Evolutionary conservation across 2,329 filamentous ascomycete genomes (phyloP), one percentile per base, ranked within the genome.

Genomic region (Coniochaeta sp.): DNA sequence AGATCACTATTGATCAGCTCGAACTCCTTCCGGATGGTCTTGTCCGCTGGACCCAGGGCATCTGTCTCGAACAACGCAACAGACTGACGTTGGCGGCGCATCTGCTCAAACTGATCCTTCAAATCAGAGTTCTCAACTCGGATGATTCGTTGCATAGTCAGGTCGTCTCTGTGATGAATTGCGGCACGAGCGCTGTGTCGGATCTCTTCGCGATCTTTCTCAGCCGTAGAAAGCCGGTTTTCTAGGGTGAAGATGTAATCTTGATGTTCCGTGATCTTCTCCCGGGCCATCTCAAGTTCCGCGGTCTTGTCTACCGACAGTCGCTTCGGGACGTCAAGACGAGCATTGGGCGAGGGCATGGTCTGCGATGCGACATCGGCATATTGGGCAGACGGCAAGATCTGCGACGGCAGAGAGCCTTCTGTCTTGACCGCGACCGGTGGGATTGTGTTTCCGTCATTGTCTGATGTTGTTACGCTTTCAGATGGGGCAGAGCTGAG

Each of bases 161-260:
- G 9, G 24, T 53, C 42, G 32, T 51, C 14, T 12, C 22, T 26
- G 26, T 33, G 49, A 13, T 50, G 42, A n/a, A 22, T 40, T 40
- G 52, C 48, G 6, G 46, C 46, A 12, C 26, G 46, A 12, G 45
- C 33, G 35, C 48, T 53, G 20, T 42, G 28, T 12, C 31, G 13
- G 3, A 51, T 32, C 24, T 51, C 7, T 27, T 33, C 42, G 32
- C 33, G 38, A 32, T 53, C 48, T 16, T 16, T 47, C 42, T 49
- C 49, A 13, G 42, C 42, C 26, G 31, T n/a, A 14, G 31, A 32
- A 4, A 53, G 49, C 6, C 42, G 52, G 42, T 49, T 53, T 12
- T 40, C 35, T 9, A 53, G 42, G 26, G 52, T 42, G 42, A 53
- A 51, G 27, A 53, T 48, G 24, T 53, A 33, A 40, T 35, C n/a